Evolutionary conservation across 768 basidiomycete genomes (phyloP), one percentile per base, ranked within the genome.

Genomic region (Sarcodon aspratus): DNA sequence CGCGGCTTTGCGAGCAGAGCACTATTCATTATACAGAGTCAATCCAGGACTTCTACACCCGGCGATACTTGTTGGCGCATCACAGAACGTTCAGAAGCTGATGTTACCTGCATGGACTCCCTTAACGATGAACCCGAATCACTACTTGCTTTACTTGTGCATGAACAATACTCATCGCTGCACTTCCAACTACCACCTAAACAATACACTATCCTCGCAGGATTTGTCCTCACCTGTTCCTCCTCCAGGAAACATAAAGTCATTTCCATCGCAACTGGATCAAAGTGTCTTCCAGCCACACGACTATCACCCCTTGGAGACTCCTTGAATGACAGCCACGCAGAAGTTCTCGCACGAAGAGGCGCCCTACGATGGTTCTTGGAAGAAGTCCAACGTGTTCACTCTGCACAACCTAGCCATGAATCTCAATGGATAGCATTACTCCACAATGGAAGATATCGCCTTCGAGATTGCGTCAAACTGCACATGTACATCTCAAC

Each of bases 311-410:
- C 63, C 6, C 68, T 70, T 31, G 94, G 94, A 0, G 90, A 95
- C 57, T 73, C 79, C 1, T 54, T 96, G 13, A 91, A 94, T 57
- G 94, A 96, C 58, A 82, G 77, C 47, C 94, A 97, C 62, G 94
- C 94, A 9, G 94, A 97, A 64, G 77, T 94, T 17, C 70, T 96
- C n/a, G 91, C 91, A 1, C 75, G 90, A 15, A 73, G 94, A 32
- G 82, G 82, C 8, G 79, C 84, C 0, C 60, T 83, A 38, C 73
- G 82, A 21, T 97, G 91, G 90, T 67, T 91, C 44, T 62, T 92
- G 33, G 78, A 84, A 50, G 88, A 96, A 62, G 69, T 83, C 12
- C 52, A 57, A 8, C 71, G 77, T 33, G 46, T 52, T 52, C 52
- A 57, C 49, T 44, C 47, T 13, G 38, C 38, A 45, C 33, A 36